Conservation (phyloP, 176 grass and related monocot species). For the Musa troglodytarum region DNA sequence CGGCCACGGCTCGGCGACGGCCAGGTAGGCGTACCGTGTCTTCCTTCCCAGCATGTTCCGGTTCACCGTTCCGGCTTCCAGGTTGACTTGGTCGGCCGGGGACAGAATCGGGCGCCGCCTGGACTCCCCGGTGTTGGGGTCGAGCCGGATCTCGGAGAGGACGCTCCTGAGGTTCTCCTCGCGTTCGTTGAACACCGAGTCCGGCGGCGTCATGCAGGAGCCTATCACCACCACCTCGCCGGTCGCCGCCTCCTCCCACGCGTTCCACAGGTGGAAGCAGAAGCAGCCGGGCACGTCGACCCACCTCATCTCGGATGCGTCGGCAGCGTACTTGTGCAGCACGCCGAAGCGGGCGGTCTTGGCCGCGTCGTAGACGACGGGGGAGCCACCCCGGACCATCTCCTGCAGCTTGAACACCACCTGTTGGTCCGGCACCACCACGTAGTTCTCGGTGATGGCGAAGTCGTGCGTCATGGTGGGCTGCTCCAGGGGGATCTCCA, state of each 20-base stretch:
- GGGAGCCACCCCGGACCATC: constrained; percentile 39
- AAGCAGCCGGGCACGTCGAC: constrained; percentile 68
- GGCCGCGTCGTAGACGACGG: constrained; percentile 64
- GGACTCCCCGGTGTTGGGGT: constrained; percentile 38
- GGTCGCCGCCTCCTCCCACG: constrained; percentile 18
- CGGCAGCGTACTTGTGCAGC: constrained; percentile 42
- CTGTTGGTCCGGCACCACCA: constrained; percentile 55
- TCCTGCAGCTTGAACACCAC: too few relatives aligned
- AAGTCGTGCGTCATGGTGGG: constrained; percentile 91
- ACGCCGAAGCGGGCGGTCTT: constrained; percentile 1
- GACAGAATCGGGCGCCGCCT: constrained; percentile 25
- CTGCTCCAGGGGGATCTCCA: constrained; percentile 46
- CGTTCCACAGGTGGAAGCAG: not conserved
- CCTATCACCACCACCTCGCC: constrained; percentile 72
- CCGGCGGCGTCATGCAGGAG: constrained; percentile 84
- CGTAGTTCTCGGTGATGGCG: constrained; percentile 57
- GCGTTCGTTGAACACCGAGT: constrained; percentile 74
- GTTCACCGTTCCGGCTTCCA: constrained; percentile 94
- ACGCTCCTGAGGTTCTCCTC: constrained; percentile 51
- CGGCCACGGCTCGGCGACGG: constrained; percentile 82
- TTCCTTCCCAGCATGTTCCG: constrained; percentile 38
- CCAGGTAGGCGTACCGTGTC: constrained; percentile 49
- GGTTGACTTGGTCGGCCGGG: constrained; percentile 51
- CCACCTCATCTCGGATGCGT: constrained; percentile 43
- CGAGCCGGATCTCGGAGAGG: constrained; percentile 63